A percentile compares a stretch with the other conserved stretches of the same genome.
Evolutionary conservation across 1,284 basidiomycete genomes (phyloP).

Genomic region (Boletellus dicymbophilus): DNA sequence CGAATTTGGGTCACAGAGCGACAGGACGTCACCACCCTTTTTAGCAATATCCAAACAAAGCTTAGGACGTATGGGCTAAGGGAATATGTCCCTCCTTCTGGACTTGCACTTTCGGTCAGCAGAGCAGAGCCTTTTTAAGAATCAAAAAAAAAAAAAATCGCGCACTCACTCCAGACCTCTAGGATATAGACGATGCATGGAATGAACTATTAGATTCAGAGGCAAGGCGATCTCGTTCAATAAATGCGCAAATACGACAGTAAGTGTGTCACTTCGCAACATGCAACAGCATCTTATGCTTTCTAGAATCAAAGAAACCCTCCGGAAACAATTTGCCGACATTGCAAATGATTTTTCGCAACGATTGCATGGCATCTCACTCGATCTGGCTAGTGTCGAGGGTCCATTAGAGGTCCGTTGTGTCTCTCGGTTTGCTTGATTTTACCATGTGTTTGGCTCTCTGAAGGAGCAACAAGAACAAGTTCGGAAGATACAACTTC

Average conservation of each 20-base stretch:
- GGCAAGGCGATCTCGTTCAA: constrained; percentile 76
- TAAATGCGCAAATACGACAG: constrained; percentile 93
- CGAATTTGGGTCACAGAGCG: constrained; percentile 89
- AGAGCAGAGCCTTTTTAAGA: neutral
- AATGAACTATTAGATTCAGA: constrained; percentile 72
- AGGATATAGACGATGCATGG: constrained; percentile 87
- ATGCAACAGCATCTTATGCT: constrained; percentile 9
- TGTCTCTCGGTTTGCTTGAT: constrained; percentile 16
- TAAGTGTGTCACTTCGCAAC: constrained; percentile 41
- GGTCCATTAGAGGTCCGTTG: constrained; percentile 75
- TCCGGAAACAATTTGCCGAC: constrained; percentile 83
- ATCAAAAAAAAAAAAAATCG: too few species aligned
- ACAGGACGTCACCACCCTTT: constrained; percentile 86
- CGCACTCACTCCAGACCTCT: constrained; percentile 11
- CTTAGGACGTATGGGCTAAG: constrained; percentile 87
- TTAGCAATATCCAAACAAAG: constrained; percentile 95
- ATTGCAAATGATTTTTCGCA: constrained; percentile 86
- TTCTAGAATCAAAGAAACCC: constrained; percentile 82
- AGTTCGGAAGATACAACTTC: constrained; percentile 59
- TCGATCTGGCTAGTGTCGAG: constrained; percentile 74
- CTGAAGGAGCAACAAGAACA: constrained; percentile 55
- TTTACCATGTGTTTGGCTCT: constrained; percentile 10
- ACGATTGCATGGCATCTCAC: constrained; percentile 70
- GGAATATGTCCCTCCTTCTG: constrained; percentile 80
- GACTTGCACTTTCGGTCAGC: constrained; percentile 62